Evolutionary conservation across 2,329 filamentous ascomycete genomes (phyloP), one percentile per base, ranked within the genome.

Genomic region (Hypoxylon sp.): DNA sequence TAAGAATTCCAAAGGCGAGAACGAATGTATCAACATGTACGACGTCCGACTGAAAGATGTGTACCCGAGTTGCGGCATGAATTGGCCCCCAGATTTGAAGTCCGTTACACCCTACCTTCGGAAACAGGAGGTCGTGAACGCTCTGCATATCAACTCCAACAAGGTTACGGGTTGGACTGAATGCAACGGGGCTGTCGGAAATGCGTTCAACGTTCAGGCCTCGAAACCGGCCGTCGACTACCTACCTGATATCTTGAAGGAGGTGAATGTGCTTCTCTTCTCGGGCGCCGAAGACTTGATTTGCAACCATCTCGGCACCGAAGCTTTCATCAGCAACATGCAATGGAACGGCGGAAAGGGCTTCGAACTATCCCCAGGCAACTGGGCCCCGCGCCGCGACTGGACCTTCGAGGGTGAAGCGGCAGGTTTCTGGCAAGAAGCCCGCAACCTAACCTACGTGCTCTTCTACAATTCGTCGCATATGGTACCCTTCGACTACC

Each of bases 401-500:
- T 99, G 96, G 97, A 92, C 90, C 0, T 98, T 98, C 73, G 96
- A 98, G 80, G 93, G 91, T 68, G 88, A 97, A 74, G 83, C 89
- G 1, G 94, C 94, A 3, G 96, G 96, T 24, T 93, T 97, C 77
- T 99, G 95, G 85, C 97, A 99, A 80, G 89, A 94, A 78, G 95
- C 96, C 1, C 90, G 97, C 72, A 99, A 99, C 81, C 83, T 99
- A 68, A 98, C 96, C 0, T 99, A 99, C 78, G 91, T 99, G 33
- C 86, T 97, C 44, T 97, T 98, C 82, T 93, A 97, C 84, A 97
- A 99, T 80, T 90, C 94, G 14, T 97, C 93, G 54, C 96, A 99
- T 81, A 99, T 99, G 96, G 96, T 99, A 0, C 97, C 96, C 0
- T 98, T 96, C 77, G 95, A 99, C 80, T 92, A 92, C 74, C 91